phyloP scores from a whole-genome alignment of 1,139 yeast species.

The Sugiyamaella xylanicola region DNA sequence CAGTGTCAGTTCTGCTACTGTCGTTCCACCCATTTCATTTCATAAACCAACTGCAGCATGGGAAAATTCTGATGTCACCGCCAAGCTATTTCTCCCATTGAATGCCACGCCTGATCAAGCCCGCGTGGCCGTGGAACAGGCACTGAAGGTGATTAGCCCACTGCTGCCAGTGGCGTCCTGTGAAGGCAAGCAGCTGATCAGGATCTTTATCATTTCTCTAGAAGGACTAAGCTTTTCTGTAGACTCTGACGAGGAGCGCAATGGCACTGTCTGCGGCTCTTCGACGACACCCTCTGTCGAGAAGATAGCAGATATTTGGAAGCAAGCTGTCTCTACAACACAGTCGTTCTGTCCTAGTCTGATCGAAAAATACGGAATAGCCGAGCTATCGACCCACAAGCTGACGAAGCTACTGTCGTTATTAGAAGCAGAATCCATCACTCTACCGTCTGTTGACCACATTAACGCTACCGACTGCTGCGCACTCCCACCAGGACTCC shows the following conservation, averaged over 20 bases:
- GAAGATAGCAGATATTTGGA: conserved; percentile 32
- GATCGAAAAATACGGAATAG: conserved; percentile 35
- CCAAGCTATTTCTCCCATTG: conserved; percentile 35
- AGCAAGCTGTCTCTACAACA: conserved; percentile 23
- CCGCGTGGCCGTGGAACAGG: conserved; percentile 1
- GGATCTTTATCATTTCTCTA: conserved; percentile 33
- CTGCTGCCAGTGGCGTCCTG: conserved; percentile 2
- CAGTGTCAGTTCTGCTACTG: neutral
- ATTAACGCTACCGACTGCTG: conserved; percentile 42
- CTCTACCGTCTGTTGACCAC: conserved; percentile 35
- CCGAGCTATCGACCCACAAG: conserved; percentile 36
- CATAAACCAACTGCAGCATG: neutral
- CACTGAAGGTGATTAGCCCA: neutral
- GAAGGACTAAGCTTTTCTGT: conserved; percentile 36
- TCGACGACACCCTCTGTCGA: conserved; percentile 19
- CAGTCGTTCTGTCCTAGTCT: conserved; percentile 11
- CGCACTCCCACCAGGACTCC: conserved; percentile 39
- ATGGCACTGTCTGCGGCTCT: conserved; percentile 6
- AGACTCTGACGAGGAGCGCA: conserved; percentile 30
- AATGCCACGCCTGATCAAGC: conserved; percentile 22
- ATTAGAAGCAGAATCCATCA: conserved; percentile 18
- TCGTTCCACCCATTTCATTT: conserved; percentile 5
- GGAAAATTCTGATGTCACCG: conserved; percentile 26
- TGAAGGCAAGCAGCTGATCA: conserved; percentile 21
- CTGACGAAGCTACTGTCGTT: conserved; percentile 29